phyloP scores from a whole-genome alignment of 306 rosid genomes.

The Comarum palustre region DNA sequence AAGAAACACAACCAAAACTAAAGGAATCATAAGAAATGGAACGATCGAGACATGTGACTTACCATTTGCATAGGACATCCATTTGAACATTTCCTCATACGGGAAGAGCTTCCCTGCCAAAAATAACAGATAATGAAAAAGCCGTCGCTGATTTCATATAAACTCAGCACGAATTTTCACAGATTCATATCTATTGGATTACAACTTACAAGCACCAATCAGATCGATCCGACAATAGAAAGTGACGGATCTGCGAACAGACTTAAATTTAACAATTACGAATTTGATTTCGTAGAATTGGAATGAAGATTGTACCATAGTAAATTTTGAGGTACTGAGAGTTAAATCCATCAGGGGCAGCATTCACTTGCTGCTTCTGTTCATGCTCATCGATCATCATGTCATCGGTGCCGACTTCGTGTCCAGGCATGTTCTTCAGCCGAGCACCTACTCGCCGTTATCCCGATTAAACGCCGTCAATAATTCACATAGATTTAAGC shows the following conservation, averaged over 20 bases:
- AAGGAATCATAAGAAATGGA: not conserved
- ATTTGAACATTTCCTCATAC: conserved; percentile 57
- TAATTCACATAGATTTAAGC: not conserved
- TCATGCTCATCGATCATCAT: conserved; percentile 47
- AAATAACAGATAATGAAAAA: not conserved
- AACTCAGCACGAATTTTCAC: not conserved
- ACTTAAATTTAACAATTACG: not conserved
- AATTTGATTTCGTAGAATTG: not conserved
- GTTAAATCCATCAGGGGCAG: conserved; percentile 38
- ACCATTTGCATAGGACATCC: conserved; percentile 91
- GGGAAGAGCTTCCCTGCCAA: conserved; percentile 81
- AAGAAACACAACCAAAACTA: not conserved
- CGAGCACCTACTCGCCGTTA: not conserved
- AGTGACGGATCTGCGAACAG: not conserved
- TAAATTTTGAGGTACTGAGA: conserved; percentile 52
- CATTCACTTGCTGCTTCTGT: conserved; percentile 29
- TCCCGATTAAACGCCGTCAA: not conserved
- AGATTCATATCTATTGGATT: not conserved
- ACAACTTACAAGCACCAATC: conserved; percentile 5
- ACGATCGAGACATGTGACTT: conserved; percentile 7
- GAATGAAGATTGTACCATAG: conserved; percentile 40
- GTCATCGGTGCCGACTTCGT: conserved; percentile 35
- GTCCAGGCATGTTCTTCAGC: conserved; percentile 29
- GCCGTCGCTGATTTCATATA: not conserved
- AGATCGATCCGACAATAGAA: not conserved